Percentiles rank a stretch among this genome's conserved stretches.
These are phyloP conservation scores for Oenanthe sinensis DNA, from an alignment of 129 eudicot species.

Conservation along the genomic window DNA sequence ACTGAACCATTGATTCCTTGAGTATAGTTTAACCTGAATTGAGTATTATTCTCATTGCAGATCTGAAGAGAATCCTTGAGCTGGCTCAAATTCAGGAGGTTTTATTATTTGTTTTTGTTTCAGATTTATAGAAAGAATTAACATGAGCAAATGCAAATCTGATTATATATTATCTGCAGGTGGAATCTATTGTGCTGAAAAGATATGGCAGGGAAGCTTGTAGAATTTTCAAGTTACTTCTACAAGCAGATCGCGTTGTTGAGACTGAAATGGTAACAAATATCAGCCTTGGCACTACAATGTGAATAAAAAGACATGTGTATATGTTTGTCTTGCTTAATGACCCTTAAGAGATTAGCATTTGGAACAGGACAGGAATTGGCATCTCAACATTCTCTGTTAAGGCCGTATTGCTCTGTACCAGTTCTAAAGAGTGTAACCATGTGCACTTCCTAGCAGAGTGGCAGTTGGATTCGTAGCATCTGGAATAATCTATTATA, in stretches of 20 bases:
- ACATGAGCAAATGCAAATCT: neutral
- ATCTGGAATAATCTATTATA: too few species aligned
- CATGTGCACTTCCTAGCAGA: neutral
- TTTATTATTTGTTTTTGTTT: slow-evolving; percentile 2
- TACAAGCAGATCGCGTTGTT: slow-evolving; percentile 32
- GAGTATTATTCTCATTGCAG: slow-evolving; percentile 27
- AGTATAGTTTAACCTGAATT: slow-evolving; percentile 4
- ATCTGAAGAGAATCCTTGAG: slow-evolving; percentile 62
- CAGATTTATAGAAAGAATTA: neutral
- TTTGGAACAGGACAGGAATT: neutral
- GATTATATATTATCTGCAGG: slow-evolving; percentile 35
- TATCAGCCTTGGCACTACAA: neutral
- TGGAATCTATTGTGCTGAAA: slow-evolving; percentile 75
- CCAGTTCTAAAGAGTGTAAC: neutral
- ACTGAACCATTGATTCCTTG: neutral
- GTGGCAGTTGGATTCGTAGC: neutral
- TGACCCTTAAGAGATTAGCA: neutral
- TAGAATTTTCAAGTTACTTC: slow-evolving; percentile 79
- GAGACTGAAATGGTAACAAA: slow-evolving; percentile 72
- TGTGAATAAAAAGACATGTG: neutral
- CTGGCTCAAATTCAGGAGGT: slow-evolving; percentile 82
- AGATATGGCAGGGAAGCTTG: slow-evolving; percentile 78
- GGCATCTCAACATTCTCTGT: neutral
- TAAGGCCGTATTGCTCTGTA: neutral
- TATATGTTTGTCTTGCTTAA: neutral